Evolutionary conservation across 805 yeast genomes (phyloP), one percentile per base, ranked within the genome.

Genomic region (Monosporozyma yasuniensis): DNA sequence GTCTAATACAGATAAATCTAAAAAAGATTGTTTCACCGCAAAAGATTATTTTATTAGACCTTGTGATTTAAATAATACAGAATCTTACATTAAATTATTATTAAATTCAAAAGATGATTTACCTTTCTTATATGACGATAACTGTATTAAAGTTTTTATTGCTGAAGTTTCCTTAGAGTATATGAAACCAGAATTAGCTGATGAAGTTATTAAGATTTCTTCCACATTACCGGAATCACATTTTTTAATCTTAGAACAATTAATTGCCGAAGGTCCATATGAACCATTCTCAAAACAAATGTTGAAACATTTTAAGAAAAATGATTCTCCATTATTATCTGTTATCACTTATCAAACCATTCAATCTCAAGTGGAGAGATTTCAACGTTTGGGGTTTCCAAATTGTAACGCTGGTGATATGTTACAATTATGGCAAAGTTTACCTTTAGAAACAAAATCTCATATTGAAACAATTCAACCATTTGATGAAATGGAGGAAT

Each of bases 401-500:
- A 53, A 61, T n/a, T 75, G 74, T 1, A 82, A 79, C 52, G 72
- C 78, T 2, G 65, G 70, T 30, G 79, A 83, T 58, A 66, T 87
- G 56, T 70, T 75, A 49, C 76, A 76, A 30, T 75, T 77, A 54
- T 87, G 95, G 95, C 59, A 67, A 8, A 62, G 74, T 19, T 67
- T 81, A 1, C 62, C 72, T 4, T 53, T 53, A 2, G 69, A 67
- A 0, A 59, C 67, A 5, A 78, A 76, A 56, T 42, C 49, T 0
- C 61, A 65, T 39, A 73, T 87, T 8, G 71, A 70, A 16, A 44
- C 59, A 0, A 71, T 84, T 19, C 95, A 86, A 61, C 77, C 78
- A 3, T 87, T 86, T 64, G 95, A 87, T 63, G 95, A 87, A 66
- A 77, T 86, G 79, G 95, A 86, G 66, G 95, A 86, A 64, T 85